A percentile compares a stretch with the other conserved stretches of the same genome.
These are phyloP conservation scores for Capsicum pubescens DNA, from an alignment of 257 asterid genomes.

Conservation along the genomic window DNA sequence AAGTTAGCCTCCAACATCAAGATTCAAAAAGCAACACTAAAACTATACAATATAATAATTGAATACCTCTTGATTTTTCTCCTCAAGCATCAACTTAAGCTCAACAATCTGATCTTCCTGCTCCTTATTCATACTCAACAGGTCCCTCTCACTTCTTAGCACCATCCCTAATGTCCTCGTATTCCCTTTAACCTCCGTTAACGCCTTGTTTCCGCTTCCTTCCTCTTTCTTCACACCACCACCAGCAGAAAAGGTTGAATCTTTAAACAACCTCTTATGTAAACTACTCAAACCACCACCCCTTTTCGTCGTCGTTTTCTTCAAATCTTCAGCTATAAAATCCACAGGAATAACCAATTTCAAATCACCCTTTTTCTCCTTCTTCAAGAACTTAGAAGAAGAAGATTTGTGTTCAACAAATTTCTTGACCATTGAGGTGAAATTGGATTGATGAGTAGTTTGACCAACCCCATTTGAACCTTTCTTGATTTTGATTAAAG, in stretches of 20 bases:
- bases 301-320: slow-evolving; percentile 59
- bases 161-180: slow-evolving; percentile 95
- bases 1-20: neutral
- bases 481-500: slow-evolving; percentile 22
- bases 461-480: slow-evolving; percentile 21
- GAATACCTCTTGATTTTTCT: slow-evolving; percentile 35
- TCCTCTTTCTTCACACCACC: slow-evolving; percentile 54
- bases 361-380: slow-evolving; percentile 44
- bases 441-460: slow-evolving; percentile 37
- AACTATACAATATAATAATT: neutral
- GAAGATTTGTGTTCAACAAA: slow-evolving; percentile 63
- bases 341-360: slow-evolving; percentile 61
- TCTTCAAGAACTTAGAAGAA: neutral
- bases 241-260: no score
- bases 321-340: slow-evolving; percentile 75
- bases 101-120: slow-evolving; percentile 69
- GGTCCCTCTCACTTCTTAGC: slow-evolving; percentile 96
- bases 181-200: slow-evolving; percentile 77
- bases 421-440: slow-evolving; percentile 76
- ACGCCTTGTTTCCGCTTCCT: slow-evolving; percentile 74
- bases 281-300: slow-evolving; percentile 58
- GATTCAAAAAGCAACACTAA: slow-evolving; percentile 13
- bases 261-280: slow-evolving; percentile 85
- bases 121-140: slow-evolving; percentile 67
- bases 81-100: slow-evolving; percentile 65